These are phyloP conservation scores for Lachnellula occidentalis DNA, from an alignment of 2,329 filamentous ascomycete genomes.

Conservation along the genomic window DNA sequence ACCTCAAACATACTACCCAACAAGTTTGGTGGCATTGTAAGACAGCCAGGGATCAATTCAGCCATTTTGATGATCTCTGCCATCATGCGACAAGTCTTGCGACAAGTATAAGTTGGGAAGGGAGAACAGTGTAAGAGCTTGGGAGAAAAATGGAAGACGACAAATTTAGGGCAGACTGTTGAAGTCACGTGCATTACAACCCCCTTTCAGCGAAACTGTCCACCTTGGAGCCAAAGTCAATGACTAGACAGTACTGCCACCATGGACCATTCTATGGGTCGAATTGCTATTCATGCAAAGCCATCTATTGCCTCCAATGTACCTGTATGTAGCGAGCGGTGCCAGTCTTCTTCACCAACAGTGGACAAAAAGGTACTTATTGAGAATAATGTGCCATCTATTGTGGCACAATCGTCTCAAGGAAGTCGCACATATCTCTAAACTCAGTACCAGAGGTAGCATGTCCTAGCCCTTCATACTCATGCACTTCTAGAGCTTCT, in stretches of 20 bases:
- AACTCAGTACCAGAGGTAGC: conserved; percentile 37
- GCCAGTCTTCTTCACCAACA: background rate
- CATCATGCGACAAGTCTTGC: background rate
- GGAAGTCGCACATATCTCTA: conserved; percentile 39
- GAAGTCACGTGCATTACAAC: background rate
- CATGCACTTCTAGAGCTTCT: conserved; percentile 35
- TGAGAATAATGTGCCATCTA: background rate
- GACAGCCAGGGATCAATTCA: conserved; percentile 10
- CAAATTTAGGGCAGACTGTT: background rate
- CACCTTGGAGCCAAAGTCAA: too few relatives aligned
- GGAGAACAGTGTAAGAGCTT: background rate
- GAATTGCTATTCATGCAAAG: too few relatives aligned
- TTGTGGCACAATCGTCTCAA: conserved; percentile 15
- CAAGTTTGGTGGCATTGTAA: conserved; percentile 5
- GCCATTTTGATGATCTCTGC: conserved; percentile 8
- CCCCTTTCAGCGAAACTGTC: too few relatives aligned
- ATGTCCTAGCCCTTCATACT: conserved; percentile 46
- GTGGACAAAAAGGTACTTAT: too few relatives aligned
- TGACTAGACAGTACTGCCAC: too few relatives aligned
- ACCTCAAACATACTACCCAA: conserved; percentile 12
- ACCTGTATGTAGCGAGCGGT: too few relatives aligned
- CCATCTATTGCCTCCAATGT: too few relatives aligned
- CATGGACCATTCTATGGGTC: too few relatives aligned
- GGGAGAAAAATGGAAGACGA: background rate
- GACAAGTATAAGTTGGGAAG: background rate